phyloP scores from a whole-genome alignment of 176 grass and related monocot genomes.

The Tillandsia fasciculata region DNA sequence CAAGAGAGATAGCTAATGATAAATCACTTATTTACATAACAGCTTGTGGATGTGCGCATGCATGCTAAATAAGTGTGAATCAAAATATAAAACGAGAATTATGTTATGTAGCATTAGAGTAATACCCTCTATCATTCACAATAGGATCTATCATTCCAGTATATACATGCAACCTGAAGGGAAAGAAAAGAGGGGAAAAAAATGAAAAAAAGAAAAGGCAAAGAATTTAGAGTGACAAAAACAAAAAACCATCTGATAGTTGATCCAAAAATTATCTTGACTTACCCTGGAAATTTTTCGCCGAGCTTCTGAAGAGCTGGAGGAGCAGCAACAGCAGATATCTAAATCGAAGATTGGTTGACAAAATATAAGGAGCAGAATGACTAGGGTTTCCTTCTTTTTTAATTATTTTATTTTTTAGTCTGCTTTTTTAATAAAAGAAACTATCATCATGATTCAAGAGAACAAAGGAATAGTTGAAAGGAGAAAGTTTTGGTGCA shows the following conservation, averaged over 20 bases:
- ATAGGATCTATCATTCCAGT: slow-evolving; percentile 82
- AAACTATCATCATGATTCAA: not conserved
- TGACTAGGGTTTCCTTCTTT: too few relatives aligned
- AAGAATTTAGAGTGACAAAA: not conserved
- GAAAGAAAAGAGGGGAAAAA: too few relatives aligned
- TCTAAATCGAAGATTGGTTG: slow-evolving; percentile 24
- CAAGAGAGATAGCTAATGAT: not conserved
- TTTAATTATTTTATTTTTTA: too few relatives aligned
- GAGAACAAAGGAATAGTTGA: not conserved
- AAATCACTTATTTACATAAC: not conserved
- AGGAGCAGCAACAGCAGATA: slow-evolving; percentile 84
- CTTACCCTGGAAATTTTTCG: slow-evolving; percentile 82
- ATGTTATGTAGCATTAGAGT: slow-evolving; percentile 7
- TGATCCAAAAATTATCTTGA: not conserved
- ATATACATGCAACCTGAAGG: slow-evolving; percentile 73
- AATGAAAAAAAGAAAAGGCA: not conserved
- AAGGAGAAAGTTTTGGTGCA: slow-evolving; percentile 15
- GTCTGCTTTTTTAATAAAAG: too few relatives aligned
- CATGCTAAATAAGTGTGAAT: not conserved
- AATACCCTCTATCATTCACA: slow-evolving; percentile 97
- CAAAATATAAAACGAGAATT: not conserved
- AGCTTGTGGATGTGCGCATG: not conserved
- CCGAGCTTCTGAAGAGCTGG: slow-evolving; percentile 88
- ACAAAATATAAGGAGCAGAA: slow-evolving; percentile 4
- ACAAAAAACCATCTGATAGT: not conserved